Conservation (phyloP, 2,329 filamentous ascomycete species). For the Hypocreales sp. region DNA sequence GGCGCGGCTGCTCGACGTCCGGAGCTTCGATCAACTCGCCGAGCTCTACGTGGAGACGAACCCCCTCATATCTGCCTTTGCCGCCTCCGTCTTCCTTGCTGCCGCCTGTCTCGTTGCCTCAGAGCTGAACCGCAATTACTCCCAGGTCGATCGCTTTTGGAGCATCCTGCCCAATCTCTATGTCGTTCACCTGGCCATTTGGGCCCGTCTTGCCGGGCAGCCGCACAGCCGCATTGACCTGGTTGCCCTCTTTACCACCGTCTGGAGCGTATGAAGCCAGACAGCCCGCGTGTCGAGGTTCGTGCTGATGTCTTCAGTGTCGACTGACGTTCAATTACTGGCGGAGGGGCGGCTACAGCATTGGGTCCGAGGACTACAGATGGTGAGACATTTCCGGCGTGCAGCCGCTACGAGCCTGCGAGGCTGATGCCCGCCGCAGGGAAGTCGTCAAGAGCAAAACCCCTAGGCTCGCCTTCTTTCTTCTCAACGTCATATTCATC, state of each 20-base stretch:
- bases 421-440: slow-evolving; percentile 25
- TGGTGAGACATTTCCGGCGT: slow-evolving; percentile 33
- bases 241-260: slow-evolving; percentile 48
- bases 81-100: slow-evolving; percentile 55
- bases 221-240: slow-evolving; percentile 57
- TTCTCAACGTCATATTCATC: slow-evolving; percentile 87
- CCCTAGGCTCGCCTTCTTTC: slow-evolving; percentile 51
- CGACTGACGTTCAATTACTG: slow-evolving; percentile 94
- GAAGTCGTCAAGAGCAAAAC: slow-evolving; percentile 53
- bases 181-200: slow-evolving; percentile 69
- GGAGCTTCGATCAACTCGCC: slow-evolving; percentile 45
- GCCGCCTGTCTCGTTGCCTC: slow-evolving; percentile 59
- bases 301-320: not conserved
- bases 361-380: slow-evolving; percentile 89
- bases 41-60: slow-evolving; percentile 74
- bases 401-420: not conserved
- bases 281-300: not conserved
- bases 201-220: slow-evolving; percentile 62
- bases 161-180: slow-evolving; percentile 79
- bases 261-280: slow-evolving; percentile 61
- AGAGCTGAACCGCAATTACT: slow-evolving; percentile 86
- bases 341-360: slow-evolving; percentile 78
- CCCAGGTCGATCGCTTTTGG: slow-evolving; percentile 91
- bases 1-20: slow-evolving; percentile 41
- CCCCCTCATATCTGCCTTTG: slow-evolving; percentile 62